These are phyloP conservation scores for Chimonanthus praecox DNA, from an alignment of 164 flowering plant genomes.

Conservation along the genomic window DNA sequence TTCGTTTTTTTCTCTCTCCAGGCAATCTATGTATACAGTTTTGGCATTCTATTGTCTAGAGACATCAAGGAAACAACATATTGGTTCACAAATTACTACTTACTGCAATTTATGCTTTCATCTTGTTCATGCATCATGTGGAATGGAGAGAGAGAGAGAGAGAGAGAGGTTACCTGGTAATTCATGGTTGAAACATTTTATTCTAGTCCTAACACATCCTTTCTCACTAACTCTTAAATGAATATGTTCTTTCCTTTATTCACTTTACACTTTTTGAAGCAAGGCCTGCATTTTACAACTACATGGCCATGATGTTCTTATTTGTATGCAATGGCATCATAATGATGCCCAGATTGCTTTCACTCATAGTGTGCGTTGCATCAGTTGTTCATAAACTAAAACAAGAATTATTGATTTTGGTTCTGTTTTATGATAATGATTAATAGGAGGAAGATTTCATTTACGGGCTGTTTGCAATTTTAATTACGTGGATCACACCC, in stretches of 20 bases:
- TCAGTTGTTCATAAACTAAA: too few species aligned
- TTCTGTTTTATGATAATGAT: too few species aligned
- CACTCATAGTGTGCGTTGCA: too few species aligned
- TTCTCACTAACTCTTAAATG: background rate
- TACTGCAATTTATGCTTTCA: constrained; percentile 54
- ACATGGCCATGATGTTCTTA: constrained; percentile 52
- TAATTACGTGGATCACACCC: too few species aligned
- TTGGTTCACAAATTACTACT: constrained; percentile 68
- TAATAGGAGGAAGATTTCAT: too few species aligned
- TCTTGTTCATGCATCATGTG: constrained; percentile 64
- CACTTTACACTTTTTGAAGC: constrained; percentile 36
- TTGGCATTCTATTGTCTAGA: constrained; percentile 72
- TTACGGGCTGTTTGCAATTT: too few species aligned
- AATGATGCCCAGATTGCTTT: too few species aligned
- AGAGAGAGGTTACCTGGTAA: constrained; percentile 82
- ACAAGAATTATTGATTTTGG: too few species aligned
- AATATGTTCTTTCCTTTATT: background rate
- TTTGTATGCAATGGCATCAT: constrained; percentile 43
- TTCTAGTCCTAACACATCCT: background rate
- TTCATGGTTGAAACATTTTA: background rate
- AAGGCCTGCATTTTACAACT: constrained; percentile 76
- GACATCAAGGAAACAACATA: constrained; percentile 34
- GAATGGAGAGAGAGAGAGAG: constrained; percentile 91
- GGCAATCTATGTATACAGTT: constrained; percentile 70
- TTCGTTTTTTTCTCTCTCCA: constrained; percentile 16